Conservation (phyloP, 2,329 filamentous ascomycete genomes). For the Colletotrichum truncatum region DNA sequence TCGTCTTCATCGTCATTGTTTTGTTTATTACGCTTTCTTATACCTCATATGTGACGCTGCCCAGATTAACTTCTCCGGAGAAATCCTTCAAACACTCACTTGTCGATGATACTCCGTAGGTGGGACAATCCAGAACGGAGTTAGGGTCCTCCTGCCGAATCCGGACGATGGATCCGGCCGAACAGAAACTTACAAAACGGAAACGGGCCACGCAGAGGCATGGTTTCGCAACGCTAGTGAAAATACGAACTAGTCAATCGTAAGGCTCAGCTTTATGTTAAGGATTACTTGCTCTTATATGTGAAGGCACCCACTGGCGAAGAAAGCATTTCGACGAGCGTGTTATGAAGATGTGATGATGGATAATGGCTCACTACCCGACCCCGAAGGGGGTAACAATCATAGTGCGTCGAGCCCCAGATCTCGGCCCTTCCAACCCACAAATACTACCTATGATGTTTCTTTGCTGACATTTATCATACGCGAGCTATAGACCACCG, state of each 20-base stretch:
- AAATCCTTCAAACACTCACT: neutral
- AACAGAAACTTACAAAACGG: neutral
- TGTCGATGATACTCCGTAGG: neutral
- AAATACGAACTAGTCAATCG: neutral
- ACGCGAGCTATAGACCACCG: constrained; percentile 8
- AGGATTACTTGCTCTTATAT: neutral
- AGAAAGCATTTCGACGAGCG: no score
- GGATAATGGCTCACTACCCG: constrained; percentile 27
- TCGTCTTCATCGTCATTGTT: neutral
- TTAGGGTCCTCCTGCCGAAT: constrained; percentile 11
- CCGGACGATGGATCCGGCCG: constrained; percentile 20
- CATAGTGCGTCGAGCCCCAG: constrained; percentile 14
- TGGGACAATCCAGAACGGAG: neutral
- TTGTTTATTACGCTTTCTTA: neutral
- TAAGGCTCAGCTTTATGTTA: constrained; percentile 1
- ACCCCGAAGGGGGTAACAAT: constrained; percentile 29
- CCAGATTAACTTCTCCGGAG: neutral
- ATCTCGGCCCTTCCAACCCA: neutral
- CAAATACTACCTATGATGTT: neutral
- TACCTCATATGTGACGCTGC: no score
- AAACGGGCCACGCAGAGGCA: constrained; percentile 6
- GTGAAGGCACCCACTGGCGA: neutral
- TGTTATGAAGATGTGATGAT: constrained; percentile 9
- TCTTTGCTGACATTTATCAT: neutral
- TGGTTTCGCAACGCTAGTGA: constrained; percentile 4